Base-by-base conservation (phyloP, 805 yeast species). In the Millerozyma acaciae region DNA sequence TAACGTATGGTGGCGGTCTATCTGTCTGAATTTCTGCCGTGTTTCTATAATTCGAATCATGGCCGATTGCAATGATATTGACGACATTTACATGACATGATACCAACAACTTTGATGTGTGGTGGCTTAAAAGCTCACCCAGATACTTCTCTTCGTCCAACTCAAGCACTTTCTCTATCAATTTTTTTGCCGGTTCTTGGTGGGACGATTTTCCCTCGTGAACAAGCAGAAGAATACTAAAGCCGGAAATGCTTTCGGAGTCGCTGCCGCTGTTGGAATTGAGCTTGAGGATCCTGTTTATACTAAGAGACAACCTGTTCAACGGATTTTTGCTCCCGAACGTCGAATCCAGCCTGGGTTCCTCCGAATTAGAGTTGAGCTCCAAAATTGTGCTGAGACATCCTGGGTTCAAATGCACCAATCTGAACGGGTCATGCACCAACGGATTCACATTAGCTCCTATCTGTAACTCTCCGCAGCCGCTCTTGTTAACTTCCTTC, bases 401-500 rank as follows among this genome's bases (percentile, higher is more conserved):
- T 1, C 83, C 80, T 0, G 81, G 80, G 13, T 70, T 75, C 34
- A 76, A 52, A 43, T 70, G 76, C 14, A 75, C 76, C 17, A 64
- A 57, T 34, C 64, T 63, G 45, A 70, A 76, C 2, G 76, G 73
- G 45, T 76, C 83, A 4, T 77, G 69, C 26, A 54, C 39, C 33
- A 76, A 51, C 0, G 81, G 77, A 38, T 73, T 75, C 18, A 76
- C 62, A 28, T 64, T 64, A 27, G 80, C 76, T 0, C 80, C 83
- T 14, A 76, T 60, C 17, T 62, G 70, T 44, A 68, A 43, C 4
- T 70, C 69, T 17, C 67, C 74, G 18, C 60, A 66, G 31, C 62
- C 44, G 18, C 58, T 60, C 34, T 63, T 65, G 15, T 13, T 14
- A 13, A 18, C 16, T 27, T 60, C 68, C 28, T 55, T 57, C 27